phyloP scores from a whole-genome alignment of 768 basidiomycete genomes.

The Postia placenta region DNA sequence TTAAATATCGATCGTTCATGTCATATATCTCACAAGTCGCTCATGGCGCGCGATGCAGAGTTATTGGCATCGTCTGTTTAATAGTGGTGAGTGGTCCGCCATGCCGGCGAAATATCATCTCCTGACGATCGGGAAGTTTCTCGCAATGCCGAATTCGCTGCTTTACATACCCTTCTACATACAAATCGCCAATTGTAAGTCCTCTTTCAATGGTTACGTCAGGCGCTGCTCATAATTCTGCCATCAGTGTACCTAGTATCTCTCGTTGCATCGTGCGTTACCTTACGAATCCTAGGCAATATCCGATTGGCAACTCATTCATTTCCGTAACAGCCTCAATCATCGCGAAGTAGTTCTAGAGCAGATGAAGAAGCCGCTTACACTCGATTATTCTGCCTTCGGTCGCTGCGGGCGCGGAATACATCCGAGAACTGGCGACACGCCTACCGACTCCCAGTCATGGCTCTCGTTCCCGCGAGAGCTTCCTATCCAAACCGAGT shows the following conservation, averaged over 20 bases:
- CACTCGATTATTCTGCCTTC: slow-evolving; percentile 1
- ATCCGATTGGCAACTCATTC: neutral
- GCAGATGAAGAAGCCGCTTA: slow-evolving; percentile 1
- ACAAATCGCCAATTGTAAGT: slow-evolving; percentile 4
- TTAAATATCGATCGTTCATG: neutral
- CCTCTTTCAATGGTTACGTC: neutral
- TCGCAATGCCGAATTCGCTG: neutral
- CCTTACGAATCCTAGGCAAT: neutral
- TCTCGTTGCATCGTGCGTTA: slow-evolving; percentile 1
- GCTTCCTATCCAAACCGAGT: too few species aligned
- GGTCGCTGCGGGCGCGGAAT: neutral
- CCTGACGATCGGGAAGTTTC: neutral
- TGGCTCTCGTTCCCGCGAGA: neutral
- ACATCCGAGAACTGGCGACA: neutral
- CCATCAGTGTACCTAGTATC: slow-evolving; percentile 3
- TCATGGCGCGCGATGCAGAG: neutral
- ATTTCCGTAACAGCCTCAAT: neutral
- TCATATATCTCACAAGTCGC: neutral
- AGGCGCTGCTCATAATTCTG: neutral
- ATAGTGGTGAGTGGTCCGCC: neutral
- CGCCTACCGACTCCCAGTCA: too few species aligned
- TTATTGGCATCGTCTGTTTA: neutral
- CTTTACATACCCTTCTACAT: slow-evolving; percentile 3
- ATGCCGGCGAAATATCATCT: neutral
- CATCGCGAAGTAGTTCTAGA: neutral